phyloP scores from a whole-genome alignment of 805 yeast species.

The Saccharomycopsis synnaedendra region DNA sequence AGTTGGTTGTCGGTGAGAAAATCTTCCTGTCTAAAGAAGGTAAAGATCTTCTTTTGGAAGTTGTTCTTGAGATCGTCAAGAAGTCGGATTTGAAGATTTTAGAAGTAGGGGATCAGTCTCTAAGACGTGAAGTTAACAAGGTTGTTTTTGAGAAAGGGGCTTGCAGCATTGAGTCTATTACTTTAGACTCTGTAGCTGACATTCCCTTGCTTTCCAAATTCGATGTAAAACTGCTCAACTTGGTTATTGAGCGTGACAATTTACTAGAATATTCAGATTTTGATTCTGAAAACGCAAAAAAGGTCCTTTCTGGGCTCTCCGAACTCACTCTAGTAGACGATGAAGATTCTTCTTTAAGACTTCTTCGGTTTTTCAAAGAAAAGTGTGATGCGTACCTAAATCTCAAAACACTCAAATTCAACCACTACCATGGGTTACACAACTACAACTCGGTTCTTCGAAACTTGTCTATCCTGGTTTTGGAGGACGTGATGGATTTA shows the following conservation, averaged over 20 bases:
- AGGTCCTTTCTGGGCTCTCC: constrained; percentile 16
- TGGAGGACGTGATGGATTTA: constrained; percentile 24
- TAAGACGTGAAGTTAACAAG: constrained; percentile 6
- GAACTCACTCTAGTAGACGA: constrained; percentile 24
- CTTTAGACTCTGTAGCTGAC: constrained; percentile 9
- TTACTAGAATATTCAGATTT: constrained; percentile 24
- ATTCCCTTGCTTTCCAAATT: not conserved
- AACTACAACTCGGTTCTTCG: constrained; percentile 28
- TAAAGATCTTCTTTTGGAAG: not conserved
- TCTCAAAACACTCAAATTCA: constrained; percentile 27
- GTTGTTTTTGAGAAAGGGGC: constrained; percentile 3
- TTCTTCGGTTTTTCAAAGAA: constrained; percentile 24
- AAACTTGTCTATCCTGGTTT: constrained; percentile 22
- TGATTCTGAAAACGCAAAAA: constrained; percentile 12
- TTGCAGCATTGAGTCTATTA: constrained; percentile 16
- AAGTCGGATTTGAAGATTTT: constrained; percentile 7
- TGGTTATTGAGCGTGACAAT: constrained; percentile 27
- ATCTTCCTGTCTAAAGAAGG: constrained; percentile 21
- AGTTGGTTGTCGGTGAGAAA: constrained; percentile 21
- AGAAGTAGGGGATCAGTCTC: constrained; percentile 10
- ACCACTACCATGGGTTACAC: constrained; percentile 35
- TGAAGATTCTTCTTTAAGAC: constrained; percentile 26
- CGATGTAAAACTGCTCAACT: constrained; percentile 19
- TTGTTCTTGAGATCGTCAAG: not conserved
- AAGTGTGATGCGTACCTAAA: constrained; percentile 8